A percentile compares a stretch with the other conserved stretches of the same genome.
phyloP scores from a whole-genome alignment of 371 early-diverging fungal species.

The Cokeromyces recurvatus region DNA sequence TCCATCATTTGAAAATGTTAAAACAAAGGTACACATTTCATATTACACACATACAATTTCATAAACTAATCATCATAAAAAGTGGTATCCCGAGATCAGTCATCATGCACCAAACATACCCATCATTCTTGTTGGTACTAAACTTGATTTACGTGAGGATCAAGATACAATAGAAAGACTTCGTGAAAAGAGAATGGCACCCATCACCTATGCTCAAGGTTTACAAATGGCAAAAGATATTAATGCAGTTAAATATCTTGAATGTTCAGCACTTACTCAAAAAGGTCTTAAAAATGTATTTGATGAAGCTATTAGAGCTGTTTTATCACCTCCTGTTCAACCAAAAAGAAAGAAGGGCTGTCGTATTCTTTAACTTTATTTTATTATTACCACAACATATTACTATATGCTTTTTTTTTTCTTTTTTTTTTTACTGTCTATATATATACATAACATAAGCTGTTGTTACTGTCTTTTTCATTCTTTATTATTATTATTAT shows the following conservation, averaged over 20 bases:
- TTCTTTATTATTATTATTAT: too few species aligned
- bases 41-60: background rate
- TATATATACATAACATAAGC: too few species aligned
- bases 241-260: constrained; percentile 86
- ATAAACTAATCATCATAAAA: background rate
- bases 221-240: constrained; percentile 86
- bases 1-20: constrained; percentile 87
- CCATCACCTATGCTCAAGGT: constrained; percentile 86
- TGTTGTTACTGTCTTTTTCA: background rate
- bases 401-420: background rate
- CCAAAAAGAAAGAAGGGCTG: constrained; percentile 67
- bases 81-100: constrained; percentile 93
- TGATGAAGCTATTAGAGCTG: constrained; percentile 95
- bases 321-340: constrained; percentile 65
- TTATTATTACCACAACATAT: background rate
- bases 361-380: constrained; percentile 63
- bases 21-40: constrained; percentile 68
- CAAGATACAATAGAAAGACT: constrained; percentile 81
- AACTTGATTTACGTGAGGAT: constrained; percentile 95
- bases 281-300: constrained; percentile 96
- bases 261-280: constrained; percentile 96
- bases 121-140: constrained; percentile 94
- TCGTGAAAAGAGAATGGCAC: constrained; percentile 78
- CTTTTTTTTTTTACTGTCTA: too few species aligned
- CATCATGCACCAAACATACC: constrained; percentile 94